Evolutionary conservation across 495 filamentous ascomycete genomes (phyloP), one percentile per base, ranked within the genome.

Genomic region (Cercophora scortea): DNA sequence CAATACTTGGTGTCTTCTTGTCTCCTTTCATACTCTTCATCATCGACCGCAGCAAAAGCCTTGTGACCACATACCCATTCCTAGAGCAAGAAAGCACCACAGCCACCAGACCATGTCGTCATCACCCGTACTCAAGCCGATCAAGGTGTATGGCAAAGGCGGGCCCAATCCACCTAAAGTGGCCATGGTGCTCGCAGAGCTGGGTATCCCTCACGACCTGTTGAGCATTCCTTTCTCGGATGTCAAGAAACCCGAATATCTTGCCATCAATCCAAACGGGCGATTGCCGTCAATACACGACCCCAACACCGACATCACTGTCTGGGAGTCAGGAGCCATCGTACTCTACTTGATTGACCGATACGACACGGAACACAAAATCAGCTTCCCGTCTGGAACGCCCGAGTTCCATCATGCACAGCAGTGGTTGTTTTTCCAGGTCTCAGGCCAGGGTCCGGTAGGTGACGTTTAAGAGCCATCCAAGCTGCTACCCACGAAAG

Each of bases 271-370:
- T 63, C 85, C 84, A 54, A 90, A 90, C 66, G 87, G 86, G 47
- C 84, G 88, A 2, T 45, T 84, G 11, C 84, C 79, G 0, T 50
- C 69, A 42, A 81, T 89, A 49, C 64, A 85, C 45, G 86, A 89
- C 62, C 76, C 80, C 25, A 89, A 90, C 70, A 85, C 79, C 0
- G 76, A 69, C 51, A 66, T 85, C 55, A 81, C 70, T 0, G 59
- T 90, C 11, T 89, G 84, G 83, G 86, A 89, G 59, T 84, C 81
- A 5, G 86, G 85, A 48, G 87, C 87, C 13, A 88, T 88, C 64
- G 52, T 88, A 55, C 71, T 84, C 51, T 90, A 90, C 61, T 69
- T 90, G 15, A 60, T 87, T 42, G 82, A 86, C 17, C 77, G 70
- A 15, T 90, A 90, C 69, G 85, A 89, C 68, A 79, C 67, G 47